Conservation (phyloP, 2,329 filamentous ascomycete species). For the Tolypocladium ophioglossoides region DNA sequence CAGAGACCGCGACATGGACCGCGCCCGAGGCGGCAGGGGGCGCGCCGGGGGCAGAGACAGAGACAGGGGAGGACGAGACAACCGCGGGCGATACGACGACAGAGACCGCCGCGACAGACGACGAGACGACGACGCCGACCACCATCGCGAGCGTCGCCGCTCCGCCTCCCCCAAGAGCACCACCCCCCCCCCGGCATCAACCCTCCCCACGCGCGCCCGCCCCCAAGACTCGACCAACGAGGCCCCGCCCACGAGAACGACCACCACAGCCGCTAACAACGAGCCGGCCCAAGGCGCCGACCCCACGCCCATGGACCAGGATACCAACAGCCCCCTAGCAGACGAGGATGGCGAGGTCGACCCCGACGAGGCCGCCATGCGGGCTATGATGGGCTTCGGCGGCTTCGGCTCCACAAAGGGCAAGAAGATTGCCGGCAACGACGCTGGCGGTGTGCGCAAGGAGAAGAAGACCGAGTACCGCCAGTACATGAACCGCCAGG, state of each 20-base stretch:
- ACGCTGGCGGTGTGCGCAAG: slow-evolving; percentile 71
- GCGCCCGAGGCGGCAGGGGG: slow-evolving; percentile 5
- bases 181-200: slow-evolving; percentile 10
- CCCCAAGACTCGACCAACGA: slow-evolving; percentile 1
- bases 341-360: slow-evolving; percentile 39
- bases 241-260: slow-evolving; percentile 3
- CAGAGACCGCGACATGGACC: slow-evolving; percentile 3
- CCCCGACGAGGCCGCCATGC: slow-evolving; percentile 62
- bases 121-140: slow-evolving; percentile 15
- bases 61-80: slow-evolving; percentile 4
- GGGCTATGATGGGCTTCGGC: slow-evolving; percentile 82
- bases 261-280: slow-evolving; percentile 13
- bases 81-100: slow-evolving; percentile 11
- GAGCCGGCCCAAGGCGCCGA: slow-evolving; percentile 8
- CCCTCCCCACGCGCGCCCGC: slow-evolving; percentile 24
- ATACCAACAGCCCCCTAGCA: slow-evolving; percentile 15
- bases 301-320: slow-evolving; percentile 17
- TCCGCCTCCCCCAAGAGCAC: slow-evolving; percentile 24
- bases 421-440: slow-evolving; percentile 80
- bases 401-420: slow-evolving; percentile 80
- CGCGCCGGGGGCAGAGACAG: slow-evolving; percentile 12
- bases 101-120: slow-evolving; percentile 8
- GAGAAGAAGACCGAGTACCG: slow-evolving; percentile 92
- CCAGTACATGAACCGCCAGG: slow-evolving; percentile 89
- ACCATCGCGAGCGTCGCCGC: slow-evolving; percentile 18